A percentile compares a stretch with the other conserved stretches of the same genome.
These are phyloP conservation scores for Mortierella sp. DNA, from an alignment of 371 early-diverging fungal species.

Conservation along the genomic window DNA sequence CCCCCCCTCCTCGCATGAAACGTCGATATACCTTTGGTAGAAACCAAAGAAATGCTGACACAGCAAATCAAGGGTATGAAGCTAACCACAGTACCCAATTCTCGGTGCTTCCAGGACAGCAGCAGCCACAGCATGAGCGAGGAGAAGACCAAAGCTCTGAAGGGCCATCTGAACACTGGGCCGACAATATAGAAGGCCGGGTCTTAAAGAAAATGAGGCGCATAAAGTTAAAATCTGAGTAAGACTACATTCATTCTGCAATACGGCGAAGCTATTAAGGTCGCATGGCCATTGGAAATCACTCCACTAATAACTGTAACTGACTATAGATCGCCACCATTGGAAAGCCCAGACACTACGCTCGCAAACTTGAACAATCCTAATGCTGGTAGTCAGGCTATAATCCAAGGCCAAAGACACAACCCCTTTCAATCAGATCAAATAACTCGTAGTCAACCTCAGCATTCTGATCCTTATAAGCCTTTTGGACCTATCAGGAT, in stretches of 20 bases:
- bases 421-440: background rate
- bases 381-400: background rate
- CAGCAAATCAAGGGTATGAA: conserved; percentile 5
- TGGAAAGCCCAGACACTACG: conserved; percentile 1
- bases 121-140: background rate
- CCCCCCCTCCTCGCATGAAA: conserved; percentile 18
- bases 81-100: background rate
- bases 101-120: background rate
- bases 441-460: background rate
- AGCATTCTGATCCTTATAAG: background rate
- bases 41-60: conserved; percentile 1
- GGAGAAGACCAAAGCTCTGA: conserved; percentile 6
- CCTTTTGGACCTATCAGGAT: conserved; percentile 29
- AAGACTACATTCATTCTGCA: background rate
- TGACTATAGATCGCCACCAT: conserved; percentile 31
- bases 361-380: background rate
- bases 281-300: background rate
- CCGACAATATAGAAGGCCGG: conserved; percentile 45
- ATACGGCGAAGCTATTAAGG: background rate
- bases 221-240: conserved; percentile 53
- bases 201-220: conserved; percentile 44
- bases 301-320: background rate
- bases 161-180: conserved; percentile 16
- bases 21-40: conserved; percentile 19
- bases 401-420: background rate